A percentile compares a stretch with the other conserved stretches of the same genome.
These are phyloP conservation scores for Symbiodinium pilosum DNA, from an alignment of 73 alveolate species.

Conservation along the genomic window DNA sequence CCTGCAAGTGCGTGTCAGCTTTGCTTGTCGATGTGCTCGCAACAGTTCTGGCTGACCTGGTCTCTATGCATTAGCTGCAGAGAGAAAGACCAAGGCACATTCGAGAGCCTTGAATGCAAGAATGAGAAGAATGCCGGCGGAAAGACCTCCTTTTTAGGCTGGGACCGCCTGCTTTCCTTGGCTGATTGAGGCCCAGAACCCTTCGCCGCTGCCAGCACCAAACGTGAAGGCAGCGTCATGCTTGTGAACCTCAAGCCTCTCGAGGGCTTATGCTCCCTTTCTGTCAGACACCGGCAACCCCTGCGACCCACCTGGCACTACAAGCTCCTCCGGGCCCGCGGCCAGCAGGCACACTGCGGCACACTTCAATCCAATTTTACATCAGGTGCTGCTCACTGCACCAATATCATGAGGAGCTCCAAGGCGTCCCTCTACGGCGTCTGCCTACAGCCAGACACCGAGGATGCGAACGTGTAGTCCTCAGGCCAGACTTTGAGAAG, in stretches of 20 bases:
- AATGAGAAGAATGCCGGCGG: no score
- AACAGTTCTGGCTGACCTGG: no score
- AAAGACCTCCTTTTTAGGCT: no score
- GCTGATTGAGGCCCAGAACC: constrained; percentile 34
- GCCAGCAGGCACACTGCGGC: not conserved
- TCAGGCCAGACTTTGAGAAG: no score
- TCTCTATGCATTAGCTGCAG: no score
- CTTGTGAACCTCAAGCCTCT: not conserved
- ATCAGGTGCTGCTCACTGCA: not conserved
- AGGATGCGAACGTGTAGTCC: not conserved
- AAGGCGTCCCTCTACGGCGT: not conserved
- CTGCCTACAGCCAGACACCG: not conserved
- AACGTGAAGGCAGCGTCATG: not conserved
- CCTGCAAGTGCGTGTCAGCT: no score
- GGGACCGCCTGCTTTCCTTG: not conserved
- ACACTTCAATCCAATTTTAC: no score
- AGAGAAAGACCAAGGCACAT: constrained; percentile 74
- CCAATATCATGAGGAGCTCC: not conserved
- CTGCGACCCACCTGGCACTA: not conserved
- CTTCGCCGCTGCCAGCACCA: constrained; percentile 61
- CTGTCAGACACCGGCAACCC: not conserved
- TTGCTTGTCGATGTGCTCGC: no score
- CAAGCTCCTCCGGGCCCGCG: not conserved
- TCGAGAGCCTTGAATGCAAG: constrained; percentile 20
- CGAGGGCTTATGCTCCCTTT: no score